Conservation (phyloP, 345 rosid species). For the Kandelia obovata region DNA sequence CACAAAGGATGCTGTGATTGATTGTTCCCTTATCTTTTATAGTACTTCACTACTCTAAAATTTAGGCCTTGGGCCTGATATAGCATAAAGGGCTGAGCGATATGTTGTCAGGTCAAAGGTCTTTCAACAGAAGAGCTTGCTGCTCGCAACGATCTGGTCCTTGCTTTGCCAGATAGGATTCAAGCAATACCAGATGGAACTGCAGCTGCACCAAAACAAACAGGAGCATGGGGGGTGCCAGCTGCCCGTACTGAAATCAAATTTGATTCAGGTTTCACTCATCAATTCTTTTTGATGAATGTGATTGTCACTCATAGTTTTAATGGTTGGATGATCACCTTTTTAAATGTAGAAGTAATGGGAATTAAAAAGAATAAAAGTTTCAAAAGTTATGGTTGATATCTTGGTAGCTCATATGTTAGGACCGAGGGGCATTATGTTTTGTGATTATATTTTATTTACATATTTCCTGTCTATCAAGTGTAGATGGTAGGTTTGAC, state of each 20-base stretch:
- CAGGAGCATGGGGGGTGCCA: slow-evolving; percentile 74
- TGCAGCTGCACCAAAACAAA: slow-evolving; percentile 70
- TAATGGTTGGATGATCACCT: too few species aligned
- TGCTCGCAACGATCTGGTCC: slow-evolving; percentile 86
- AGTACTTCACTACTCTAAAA: too few species aligned
- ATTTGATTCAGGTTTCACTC: slow-evolving; percentile 78
- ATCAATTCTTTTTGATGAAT: neutral
- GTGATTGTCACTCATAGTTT: too few species aligned
- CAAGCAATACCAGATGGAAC: slow-evolving; percentile 92
- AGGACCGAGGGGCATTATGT: neutral
- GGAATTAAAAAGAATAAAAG: too few species aligned
- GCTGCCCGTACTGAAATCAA: slow-evolving; percentile 77
- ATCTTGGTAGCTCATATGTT: neutral
- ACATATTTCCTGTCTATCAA: slow-evolving; percentile 1
- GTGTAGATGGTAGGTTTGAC: slow-evolving; percentile 70
- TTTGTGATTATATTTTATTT: neutral
- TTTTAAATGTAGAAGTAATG: too few species aligned
- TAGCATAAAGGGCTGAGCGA: neutral
- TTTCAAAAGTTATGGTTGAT: neutral
- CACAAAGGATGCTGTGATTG: neutral
- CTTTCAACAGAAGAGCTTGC: slow-evolving; percentile 82
- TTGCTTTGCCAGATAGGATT: slow-evolving; percentile 89
- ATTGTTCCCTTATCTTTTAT: neutral
- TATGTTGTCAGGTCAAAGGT: slow-evolving; percentile 69
- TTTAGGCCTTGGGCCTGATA: neutral